Conservation (phyloP, 371 early-diverging fungal species). For the Apophysomyces elegans region DNA sequence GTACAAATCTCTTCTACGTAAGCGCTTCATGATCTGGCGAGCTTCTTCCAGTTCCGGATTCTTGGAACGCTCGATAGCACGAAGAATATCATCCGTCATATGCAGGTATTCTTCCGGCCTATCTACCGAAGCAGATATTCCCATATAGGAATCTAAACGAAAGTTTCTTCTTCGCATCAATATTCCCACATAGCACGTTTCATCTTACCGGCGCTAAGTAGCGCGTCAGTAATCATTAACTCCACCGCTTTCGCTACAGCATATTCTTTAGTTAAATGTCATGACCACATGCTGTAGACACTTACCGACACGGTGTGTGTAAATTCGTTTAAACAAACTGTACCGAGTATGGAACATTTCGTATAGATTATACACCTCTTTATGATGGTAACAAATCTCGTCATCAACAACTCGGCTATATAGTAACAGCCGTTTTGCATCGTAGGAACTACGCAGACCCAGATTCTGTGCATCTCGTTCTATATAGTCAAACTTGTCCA, state of each 20-base stretch:
- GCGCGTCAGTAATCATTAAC: conserved; percentile 87
- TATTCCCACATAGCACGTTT: not conserved
- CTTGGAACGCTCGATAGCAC: conserved; percentile 77
- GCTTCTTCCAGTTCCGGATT: conserved; percentile 66
- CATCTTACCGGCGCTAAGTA: conserved; percentile 70
- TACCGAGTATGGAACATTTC: conserved; percentile 94
- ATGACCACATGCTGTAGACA: not conserved
- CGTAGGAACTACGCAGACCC: conserved; percentile 82
- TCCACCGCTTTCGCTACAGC: conserved; percentile 68
- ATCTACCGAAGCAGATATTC: conserved; percentile 73
- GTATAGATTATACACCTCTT: conserved; percentile 79
- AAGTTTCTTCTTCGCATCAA: not conserved
- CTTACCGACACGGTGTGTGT: conserved; percentile 84
- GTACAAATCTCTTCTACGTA: conserved; percentile 82
- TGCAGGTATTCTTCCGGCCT: conserved; percentile 72
- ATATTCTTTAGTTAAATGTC: not conserved
- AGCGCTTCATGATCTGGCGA: conserved; percentile 68
- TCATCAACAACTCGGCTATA: conserved; percentile 86
- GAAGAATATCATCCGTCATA: conserved; percentile 88
- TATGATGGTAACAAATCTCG: conserved; percentile 88
- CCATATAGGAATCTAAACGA: conserved; percentile 60
- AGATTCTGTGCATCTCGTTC: conserved; percentile 89
- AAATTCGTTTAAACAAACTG: conserved; percentile 89
- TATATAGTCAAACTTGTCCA: conserved; percentile 98
- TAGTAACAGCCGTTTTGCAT: conserved; percentile 78